Evolutionary conservation across 257 asterid genomes (phyloP), one percentile per base, ranked within the genome.

Genomic region (Plantago elongata): DNA sequence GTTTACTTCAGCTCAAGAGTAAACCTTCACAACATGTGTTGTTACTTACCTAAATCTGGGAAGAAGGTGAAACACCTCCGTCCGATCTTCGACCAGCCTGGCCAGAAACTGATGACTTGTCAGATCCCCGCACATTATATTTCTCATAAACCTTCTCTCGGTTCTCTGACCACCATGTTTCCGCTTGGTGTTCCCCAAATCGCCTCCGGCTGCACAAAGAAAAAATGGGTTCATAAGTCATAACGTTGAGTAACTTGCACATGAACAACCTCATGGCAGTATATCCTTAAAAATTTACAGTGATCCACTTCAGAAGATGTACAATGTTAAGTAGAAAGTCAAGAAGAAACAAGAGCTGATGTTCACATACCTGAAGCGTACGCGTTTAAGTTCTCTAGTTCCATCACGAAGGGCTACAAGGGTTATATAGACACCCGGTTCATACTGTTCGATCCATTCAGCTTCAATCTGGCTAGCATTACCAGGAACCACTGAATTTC

Each of bases 131-230:
- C 40, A 92, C 90, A 22, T 89, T 92, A 67, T 89, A 92, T 60
- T 77, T 84, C 80, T 89, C 90, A 5, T 89, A 86, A 13, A 92
- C 96, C 50, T 75, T 92, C 54, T 89, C 99, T n/a, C 97, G 87
- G 65, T 92, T 92, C 78, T 92, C 99, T 2, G 96, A 86, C 99
- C 99, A 92, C 99, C 99, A 92, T 5, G 88, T 86, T 75, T 89
- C 97, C 0, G 99, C 99, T 74, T 92, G 99, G 83, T 86, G 99
- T 76, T 92, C 97, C 61, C 99, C 97, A 12, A 92, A 89, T 81
- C 95, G 86, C 73, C 95, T 81, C 62, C 97, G 97, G 75, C 97
- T 89, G 81, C 71, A 67, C 18, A 72, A 30, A 51, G 11, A 57
- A 63, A 52, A 51, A 5, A 14, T 9, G 9, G 27, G 3, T 54